These are phyloP conservation scores for Aquanectria penicillioides DNA, from an alignment of 2,329 filamentous ascomycete genomes.

Conservation along the genomic window DNA sequence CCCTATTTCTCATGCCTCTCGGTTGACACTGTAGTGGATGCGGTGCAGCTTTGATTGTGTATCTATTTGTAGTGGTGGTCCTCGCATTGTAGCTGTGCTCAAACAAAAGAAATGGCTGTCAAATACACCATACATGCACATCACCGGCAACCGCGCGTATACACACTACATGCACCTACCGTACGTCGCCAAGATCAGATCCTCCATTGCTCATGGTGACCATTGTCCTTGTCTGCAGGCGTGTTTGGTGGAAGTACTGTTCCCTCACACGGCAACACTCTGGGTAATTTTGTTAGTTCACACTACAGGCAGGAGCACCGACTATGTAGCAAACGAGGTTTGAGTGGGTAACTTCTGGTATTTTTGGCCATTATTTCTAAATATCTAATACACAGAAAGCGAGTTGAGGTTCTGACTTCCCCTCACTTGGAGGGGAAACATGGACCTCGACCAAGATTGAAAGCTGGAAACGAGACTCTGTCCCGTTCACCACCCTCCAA, in stretches of 20 bases:
- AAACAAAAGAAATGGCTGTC: slow-evolving; percentile 22
- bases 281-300: too few relatives aligned
- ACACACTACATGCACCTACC: too few relatives aligned
- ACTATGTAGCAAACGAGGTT: slow-evolving; percentile 17
- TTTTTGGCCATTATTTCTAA: slow-evolving; percentile 55
- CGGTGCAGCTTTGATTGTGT: slow-evolving; percentile 39
- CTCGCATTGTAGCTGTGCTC: slow-evolving; percentile 31
- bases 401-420: slow-evolving; percentile 60
- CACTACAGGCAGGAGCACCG: too few relatives aligned
- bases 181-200: too few relatives aligned
- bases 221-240: too few relatives aligned
- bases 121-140: slow-evolving; percentile 32
- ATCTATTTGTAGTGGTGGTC: slow-evolving; percentile 41
- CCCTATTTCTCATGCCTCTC: slow-evolving; percentile 5
- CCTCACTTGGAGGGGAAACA: slow-evolving; percentile 28
- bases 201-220: too few relatives aligned
- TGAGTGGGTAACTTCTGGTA: slow-evolving; percentile 77
- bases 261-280: too few relatives aligned
- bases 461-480: slow-evolving; percentile 52
- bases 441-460: slow-evolving; percentile 71
- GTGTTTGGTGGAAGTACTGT: too few relatives aligned
- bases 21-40: slow-evolving; percentile 23
- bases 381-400: slow-evolving; percentile 74
- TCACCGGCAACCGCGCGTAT: too few relatives aligned
- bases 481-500: slow-evolving; percentile 85